Base-by-base conservation (phyloP, 371 early-diverging fungal species). In the Mortierella sp. region DNA sequence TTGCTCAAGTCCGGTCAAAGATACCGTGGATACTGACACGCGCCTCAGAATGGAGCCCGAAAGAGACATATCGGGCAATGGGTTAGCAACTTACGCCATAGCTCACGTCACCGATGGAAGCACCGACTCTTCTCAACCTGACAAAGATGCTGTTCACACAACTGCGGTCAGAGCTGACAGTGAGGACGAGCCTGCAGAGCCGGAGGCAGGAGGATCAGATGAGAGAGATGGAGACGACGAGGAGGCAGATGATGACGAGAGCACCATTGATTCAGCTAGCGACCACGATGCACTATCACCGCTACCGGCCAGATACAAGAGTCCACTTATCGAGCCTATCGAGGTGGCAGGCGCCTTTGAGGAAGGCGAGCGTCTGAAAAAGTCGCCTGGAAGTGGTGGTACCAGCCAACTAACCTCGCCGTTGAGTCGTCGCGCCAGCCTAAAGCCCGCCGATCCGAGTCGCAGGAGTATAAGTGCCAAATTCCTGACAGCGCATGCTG, bases 221-320 rank as follows among this genome's bases (percentile, higher is more conserved):
- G 88, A 74, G 11, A 70, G 78, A n/a, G 88, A 84, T n/a, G 77
- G 78, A 1, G 86, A 88, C 19, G 84, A 77, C 3, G 88, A 88
- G 28, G 80, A 89, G 0, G 80, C 72, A 26, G 88, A 80, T 9
- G 83, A 54, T 10, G 81, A 78, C 6, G 89, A 89, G 16, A 88
- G 81, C 55, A 21, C 74, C 44, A 84, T 77, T 34, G 85, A 81
- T 42, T 63, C 85, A 1, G 85, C 81, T 0, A 84, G 85, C n/a
- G 85, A 84, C 34, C 54, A 55, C 38, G 81, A 79, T 7, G 48
- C 9, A 9, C 21, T 78, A 9, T 70, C 80, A 0, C 77, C 80
- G 9, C 26, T 73, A 11, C 73, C 38, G 8, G 31, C 55, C 74
- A 26, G 74, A 26, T 42, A 21, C 45, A 42, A 44, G 9, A 45